phyloP scores from a whole-genome alignment of 495 filamentous ascomycete species.

The Elasticomyces elasticus region DNA sequence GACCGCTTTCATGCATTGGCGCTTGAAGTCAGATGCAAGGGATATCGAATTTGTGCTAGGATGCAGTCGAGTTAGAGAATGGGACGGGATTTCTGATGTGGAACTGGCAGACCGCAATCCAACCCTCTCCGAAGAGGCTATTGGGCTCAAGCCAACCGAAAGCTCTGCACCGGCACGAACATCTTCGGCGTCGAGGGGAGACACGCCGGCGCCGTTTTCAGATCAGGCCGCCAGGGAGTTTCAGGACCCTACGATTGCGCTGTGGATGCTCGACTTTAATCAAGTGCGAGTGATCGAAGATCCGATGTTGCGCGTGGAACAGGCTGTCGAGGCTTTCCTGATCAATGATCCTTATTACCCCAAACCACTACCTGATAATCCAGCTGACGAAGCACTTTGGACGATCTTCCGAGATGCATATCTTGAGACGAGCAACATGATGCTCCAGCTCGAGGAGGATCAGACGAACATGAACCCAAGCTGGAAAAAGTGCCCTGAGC shows the following conservation, averaged over 20 bases:
- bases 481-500: neutral
- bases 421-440: neutral
- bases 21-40: conserved; percentile 17
- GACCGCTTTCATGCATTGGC: conserved; percentile 25
- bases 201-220: neutral
- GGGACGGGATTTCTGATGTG: neutral
- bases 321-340: conserved; percentile 20
- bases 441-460: neutral
- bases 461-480: neutral
- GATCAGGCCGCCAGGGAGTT: neutral
- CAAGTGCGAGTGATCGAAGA: neutral
- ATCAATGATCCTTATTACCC: conserved; percentile 25
- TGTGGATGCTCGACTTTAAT: neutral
- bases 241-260: neutral
- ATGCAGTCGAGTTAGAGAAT: neutral
- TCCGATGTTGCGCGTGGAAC: neutral
- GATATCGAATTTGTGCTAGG: conserved; percentile 27
- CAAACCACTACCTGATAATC: neutral
- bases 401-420: neutral
- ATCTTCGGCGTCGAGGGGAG: neutral
- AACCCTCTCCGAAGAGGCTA: neutral
- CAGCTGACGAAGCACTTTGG: neutral
- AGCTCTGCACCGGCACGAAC: no score
- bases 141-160: no score
- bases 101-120: neutral